A percentile compares a stretch with the other conserved stretches of the same genome.
These are phyloP conservation scores for Stentor roeselii DNA, from an alignment of 73 alveolate genomes.

Conservation along the genomic window DNA sequence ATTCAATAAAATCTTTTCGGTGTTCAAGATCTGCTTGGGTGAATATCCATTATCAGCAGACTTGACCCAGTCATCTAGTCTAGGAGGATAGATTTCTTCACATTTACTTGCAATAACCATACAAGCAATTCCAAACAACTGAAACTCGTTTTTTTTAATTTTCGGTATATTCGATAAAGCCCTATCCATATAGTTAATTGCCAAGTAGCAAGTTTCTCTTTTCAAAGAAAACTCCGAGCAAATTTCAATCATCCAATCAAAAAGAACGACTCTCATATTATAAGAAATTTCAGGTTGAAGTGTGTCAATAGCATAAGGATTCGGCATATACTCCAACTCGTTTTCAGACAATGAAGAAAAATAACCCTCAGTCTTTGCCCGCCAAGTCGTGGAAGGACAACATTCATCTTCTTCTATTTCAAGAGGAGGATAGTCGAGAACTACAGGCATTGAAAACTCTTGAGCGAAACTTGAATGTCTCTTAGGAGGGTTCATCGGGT, in stretches of 20 bases:
- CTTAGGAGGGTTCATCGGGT: neutral
- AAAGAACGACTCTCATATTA: conserved; percentile 49
- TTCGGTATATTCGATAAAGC: conserved; percentile 50
- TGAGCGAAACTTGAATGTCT: neutral
- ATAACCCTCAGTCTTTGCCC: neutral
- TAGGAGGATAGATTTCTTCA: conserved; percentile 93
- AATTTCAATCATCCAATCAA: conserved; percentile 82
- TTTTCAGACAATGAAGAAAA: neutral
- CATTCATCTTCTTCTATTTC: conserved; percentile 22
- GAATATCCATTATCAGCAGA: conserved; percentile 94
- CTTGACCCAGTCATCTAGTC: conserved; percentile 87
- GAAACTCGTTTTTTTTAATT: conserved; percentile 57
- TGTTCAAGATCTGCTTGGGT: conserved; percentile 36
- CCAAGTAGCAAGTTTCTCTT: conserved; percentile 67
- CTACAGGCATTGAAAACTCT: neutral
- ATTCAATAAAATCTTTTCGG: conserved; percentile 32
- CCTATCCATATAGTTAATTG: conserved; percentile 64
- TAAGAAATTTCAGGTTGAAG: conserved; percentile 11
- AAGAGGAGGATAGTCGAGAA: neutral
- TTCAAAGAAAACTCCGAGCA: conserved; percentile 58
- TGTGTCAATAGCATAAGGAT: conserved; percentile 5
- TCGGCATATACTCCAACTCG: conserved; percentile 22
- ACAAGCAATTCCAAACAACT: conserved; percentile 75
- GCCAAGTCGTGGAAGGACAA: neutral
- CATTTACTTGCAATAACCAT: conserved; percentile 55